Base-by-base conservation (phyloP, 2,329 filamentous ascomycete species). In the Neofusicoccum kwambonambiense region DNA sequence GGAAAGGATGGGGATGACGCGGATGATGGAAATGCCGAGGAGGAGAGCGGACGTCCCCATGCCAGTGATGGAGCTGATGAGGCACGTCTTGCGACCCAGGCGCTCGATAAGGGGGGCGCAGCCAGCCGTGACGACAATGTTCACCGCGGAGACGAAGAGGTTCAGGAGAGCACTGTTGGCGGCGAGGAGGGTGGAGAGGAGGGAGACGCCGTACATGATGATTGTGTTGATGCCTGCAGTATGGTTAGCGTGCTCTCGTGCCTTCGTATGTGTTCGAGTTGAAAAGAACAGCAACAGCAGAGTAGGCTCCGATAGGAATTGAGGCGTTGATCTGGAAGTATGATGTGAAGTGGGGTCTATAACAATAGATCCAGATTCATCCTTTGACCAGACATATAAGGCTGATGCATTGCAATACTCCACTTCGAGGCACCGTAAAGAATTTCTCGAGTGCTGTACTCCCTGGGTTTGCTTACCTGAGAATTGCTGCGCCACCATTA, bases 201-300 rank as follows among this genome's bases (percentile, higher is more conserved):
- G 87, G 0, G 91, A 93, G 5, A 98, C 95, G 2, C 93, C 96
- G 78, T 99, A 99, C 93, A 99, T 97, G 78, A 98, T 90, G 73
- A 98, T 94, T 65, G 90, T 94, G 84, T 99, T 98, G 80, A 98
- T 94, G 52, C 92, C 73, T 72, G 51, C 13, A 9, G 13, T 35
- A 7, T 6, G 5, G 12, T 34, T 31, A n/a, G 35, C 31, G 35
- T 35, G 45, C 35, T 31, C 34, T 39, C 13, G 37, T 12, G 37
- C 11, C 11, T 39, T 31, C 27, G 4, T 31, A 31, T 31, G 27
- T 22, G 22, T 22, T 19, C 19, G 22, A 22, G 22, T 22, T 22
- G 22, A 22, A 22, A 22, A 22, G 22, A 22, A 22, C 22, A 22
- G 22, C 27, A 7, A 31, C 27, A 31, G 27, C 27, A 31, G 27